Evolutionary conservation across 139 green algal species (phyloP).

Genomic region (Chlamydomonas eustigma): DNA sequence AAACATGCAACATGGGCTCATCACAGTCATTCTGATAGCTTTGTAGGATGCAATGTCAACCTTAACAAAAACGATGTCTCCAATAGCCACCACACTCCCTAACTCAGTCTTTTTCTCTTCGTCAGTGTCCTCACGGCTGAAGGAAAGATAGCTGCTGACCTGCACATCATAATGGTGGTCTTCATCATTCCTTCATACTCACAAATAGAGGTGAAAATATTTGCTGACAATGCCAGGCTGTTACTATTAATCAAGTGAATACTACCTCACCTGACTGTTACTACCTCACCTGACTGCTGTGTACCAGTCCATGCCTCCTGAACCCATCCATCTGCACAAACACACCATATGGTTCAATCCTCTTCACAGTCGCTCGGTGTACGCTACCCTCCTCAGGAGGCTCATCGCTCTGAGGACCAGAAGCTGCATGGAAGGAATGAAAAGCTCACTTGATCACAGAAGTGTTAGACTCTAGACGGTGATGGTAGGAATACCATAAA

Average conservation of each 20-base stretch:
- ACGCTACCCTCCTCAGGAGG: slow-evolving; percentile 50
- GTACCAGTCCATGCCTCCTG: slow-evolving; percentile 60
- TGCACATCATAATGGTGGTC: no score
- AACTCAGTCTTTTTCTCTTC: slow-evolving; percentile 60
- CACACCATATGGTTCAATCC: slow-evolving; percentile 67
- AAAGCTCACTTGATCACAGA: no score
- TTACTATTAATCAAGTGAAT: background rate
- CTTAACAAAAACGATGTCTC: slow-evolving; percentile 48
- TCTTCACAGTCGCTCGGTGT: slow-evolving; percentile 44
- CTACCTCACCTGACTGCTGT: slow-evolving; percentile 47
- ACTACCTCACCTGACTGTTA: background rate
- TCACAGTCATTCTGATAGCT: no score
- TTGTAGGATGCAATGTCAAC: no score
- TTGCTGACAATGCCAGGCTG: no score
- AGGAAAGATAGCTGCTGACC: slow-evolving; percentile 54
- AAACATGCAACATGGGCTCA: no score
- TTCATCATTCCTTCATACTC: no score
- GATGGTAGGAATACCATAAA: no score
- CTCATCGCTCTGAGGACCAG: slow-evolving; percentile 35
- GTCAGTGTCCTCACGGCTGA: slow-evolving; percentile 56
- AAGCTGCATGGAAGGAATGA: no score
- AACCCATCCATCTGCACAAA: slow-evolving; percentile 66
- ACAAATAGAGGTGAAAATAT: no score
- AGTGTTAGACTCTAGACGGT: no score
- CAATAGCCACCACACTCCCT: slow-evolving; percentile 43